Evolutionary conservation across 805 yeast genomes (phyloP).

Genomic region (Candida krabiensis): DNA sequence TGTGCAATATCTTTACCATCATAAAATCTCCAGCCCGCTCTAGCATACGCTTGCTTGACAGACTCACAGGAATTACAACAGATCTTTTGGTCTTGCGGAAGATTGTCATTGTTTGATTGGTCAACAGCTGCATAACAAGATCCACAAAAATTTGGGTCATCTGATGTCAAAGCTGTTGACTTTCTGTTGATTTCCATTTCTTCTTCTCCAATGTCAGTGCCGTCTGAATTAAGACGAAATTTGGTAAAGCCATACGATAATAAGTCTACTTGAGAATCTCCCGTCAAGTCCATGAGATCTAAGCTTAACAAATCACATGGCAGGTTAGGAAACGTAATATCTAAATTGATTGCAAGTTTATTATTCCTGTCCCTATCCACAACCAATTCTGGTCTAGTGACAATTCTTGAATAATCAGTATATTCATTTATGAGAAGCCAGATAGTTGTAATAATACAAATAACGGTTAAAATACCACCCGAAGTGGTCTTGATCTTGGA

Average conservation of each 20-base stretch:
- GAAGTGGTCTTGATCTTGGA: conserved; percentile 83
- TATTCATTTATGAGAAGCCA: conserved; percentile 73
- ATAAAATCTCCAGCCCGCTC: conserved; percentile 80
- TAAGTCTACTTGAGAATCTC: conserved; percentile 78
- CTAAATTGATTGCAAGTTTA: conserved; percentile 75
- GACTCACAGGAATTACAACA: conserved; percentile 89
- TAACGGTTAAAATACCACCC: conserved; percentile 85
- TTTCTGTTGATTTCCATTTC: conserved; percentile 41
- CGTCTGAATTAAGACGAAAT: conserved; percentile 58
- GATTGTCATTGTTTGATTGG: conserved; percentile 48
- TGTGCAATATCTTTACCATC: conserved; percentile 88
- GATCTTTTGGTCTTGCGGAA: conserved; percentile 39
- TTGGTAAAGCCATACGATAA: conserved; percentile 69
- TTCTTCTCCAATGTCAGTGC: conserved; percentile 43
- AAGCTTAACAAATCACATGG: conserved; percentile 83
- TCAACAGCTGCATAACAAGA: conserved; percentile 84
- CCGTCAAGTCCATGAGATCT: conserved; percentile 87
- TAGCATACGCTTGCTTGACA: conserved; percentile 77
- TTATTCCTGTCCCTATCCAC: conserved; percentile 82
- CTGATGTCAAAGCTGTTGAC: conserved; percentile 22
- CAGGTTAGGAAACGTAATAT: conserved; percentile 76
- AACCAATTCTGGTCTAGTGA: conserved; percentile 77
- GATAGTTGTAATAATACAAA: conserved; percentile 61
- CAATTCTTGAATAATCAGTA: conserved; percentile 65
- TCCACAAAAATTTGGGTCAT: conserved; percentile 65